phyloP scores from a whole-genome alignment of 768 basidiomycete genomes.

The Suillus subluteus region DNA sequence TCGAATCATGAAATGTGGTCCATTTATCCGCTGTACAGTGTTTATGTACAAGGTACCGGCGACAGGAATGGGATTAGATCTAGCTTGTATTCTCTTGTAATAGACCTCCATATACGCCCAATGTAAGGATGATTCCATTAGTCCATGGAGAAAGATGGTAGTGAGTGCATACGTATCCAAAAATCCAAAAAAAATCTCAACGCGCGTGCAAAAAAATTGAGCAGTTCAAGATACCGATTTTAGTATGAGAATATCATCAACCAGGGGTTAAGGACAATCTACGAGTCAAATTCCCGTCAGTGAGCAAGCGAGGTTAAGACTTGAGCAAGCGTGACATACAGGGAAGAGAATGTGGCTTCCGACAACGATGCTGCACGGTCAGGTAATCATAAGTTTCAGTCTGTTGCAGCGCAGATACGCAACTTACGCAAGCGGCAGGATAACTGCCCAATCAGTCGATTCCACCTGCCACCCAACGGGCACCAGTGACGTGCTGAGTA shows the following conservation, averaged over 20 bases:
- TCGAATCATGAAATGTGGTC: neutral
- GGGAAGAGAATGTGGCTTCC: constrained; percentile 76
- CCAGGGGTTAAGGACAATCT: constrained; percentile 89
- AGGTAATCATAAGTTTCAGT: neutral
- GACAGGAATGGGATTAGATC: neutral
- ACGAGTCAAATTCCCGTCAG: constrained; percentile 37
- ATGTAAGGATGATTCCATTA: neutral
- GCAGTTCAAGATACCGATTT: neutral
- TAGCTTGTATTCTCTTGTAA: neutral
- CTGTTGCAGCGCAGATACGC: constrained; percentile 20
- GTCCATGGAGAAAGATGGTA: neutral
- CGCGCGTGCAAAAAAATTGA: neutral
- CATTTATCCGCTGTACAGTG: neutral
- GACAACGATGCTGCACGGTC: constrained; percentile 52
- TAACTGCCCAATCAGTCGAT: constrained; percentile 69
- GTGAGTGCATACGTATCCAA: neutral
- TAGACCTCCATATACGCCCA: neutral
- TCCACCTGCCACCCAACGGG: constrained; percentile 68
- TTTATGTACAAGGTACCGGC: neutral
- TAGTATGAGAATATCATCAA: constrained; percentile 79
- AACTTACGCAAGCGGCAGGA: constrained; percentile 73
- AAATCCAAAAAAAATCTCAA: neutral
- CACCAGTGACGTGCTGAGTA: constrained; percentile 57
- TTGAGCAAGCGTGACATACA: constrained; percentile 43
- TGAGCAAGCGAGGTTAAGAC: constrained; percentile 5